These are phyloP conservation scores for Aeschynomene evenia DNA, from an alignment of 306 rosid genomes.

Conservation along the genomic window DNA sequence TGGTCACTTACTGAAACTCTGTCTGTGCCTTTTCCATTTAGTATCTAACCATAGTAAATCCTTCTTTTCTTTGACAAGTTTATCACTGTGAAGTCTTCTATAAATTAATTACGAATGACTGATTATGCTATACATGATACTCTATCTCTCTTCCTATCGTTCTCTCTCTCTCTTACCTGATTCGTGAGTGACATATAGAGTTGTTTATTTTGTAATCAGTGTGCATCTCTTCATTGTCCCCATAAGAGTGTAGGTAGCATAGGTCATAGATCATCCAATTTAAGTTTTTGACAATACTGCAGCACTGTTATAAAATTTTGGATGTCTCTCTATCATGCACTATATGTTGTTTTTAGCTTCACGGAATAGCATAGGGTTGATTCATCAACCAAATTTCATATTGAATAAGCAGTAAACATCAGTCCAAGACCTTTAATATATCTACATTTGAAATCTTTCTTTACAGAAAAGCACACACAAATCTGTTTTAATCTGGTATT, in stretches of 20 bases:
- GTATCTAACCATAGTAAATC: conserved; percentile 6
- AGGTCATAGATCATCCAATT: conserved; percentile 18
- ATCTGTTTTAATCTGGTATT: background rate
- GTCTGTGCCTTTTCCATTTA: background rate
- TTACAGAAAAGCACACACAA: no score
- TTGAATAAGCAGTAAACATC: conserved; percentile 34
- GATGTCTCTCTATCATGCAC: conserved; percentile 6
- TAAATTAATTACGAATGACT: background rate
- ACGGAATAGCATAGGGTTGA: conserved; percentile 42
- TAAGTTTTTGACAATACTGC: background rate
- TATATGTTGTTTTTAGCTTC: conserved; percentile 22
- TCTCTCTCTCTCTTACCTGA: background rate
- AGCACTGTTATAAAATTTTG: background rate
- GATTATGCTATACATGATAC: background rate
- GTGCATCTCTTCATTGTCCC: conserved; percentile 11
- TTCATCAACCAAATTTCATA: conserved; percentile 37
- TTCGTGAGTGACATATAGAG: background rate
- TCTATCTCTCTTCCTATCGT: background rate
- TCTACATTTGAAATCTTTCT: background rate
- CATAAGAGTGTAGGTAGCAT: conserved; percentile 10
- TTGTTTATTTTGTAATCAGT: background rate
- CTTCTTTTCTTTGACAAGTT: background rate
- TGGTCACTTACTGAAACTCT: conserved; percentile 1
- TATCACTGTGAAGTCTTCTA: conserved; percentile 7
- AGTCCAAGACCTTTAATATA: conserved; percentile 18